Evolutionary conservation across 2,329 filamentous ascomycete species (phyloP), one percentile per base, ranked within the genome.

Genomic region (Dactylella cylindrospora): DNA sequence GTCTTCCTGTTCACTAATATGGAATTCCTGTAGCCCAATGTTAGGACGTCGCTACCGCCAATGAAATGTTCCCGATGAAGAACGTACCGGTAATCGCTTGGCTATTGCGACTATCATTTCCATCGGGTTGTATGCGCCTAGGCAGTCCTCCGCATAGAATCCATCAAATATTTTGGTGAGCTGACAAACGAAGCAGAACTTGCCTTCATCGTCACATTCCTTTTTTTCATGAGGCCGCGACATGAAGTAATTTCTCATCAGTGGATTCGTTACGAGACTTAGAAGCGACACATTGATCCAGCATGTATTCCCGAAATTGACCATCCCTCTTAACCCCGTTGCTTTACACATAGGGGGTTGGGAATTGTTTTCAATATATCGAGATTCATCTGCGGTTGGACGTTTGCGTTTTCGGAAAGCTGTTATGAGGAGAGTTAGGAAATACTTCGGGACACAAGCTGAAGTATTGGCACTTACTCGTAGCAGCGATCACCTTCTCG

Each of bases 261-360:
- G 80, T 0, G 91, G 91, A 70, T 97, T 96, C 75, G 96, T 91
- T 50, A 97, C 81, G 68, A 98, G 84, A 53, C 86, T 90, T 73
- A 97, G 93, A 12, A 98, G 78, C 40, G 97, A 90, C 23, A 96
- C 91, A 68, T 93, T 95, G 79, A 97, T 91, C 74, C 96, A 98
- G 76, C 91, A 98, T 8, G 93, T 97, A 57, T 94, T 90, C n/a
- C 91, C 93, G 72, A 95, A 91, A 70, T 97, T 98, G 74, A 95
- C 96, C 62, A 98, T 85, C 25, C 91, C 91, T 28, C 93, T 84
- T 31, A 96, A 81, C 7, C 93, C 57, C 19, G 86, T 90, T 13
- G 89, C 90, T 53, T 88, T 84, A 71, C 91, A 96, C 9, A 89
- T 86, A 5, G 88, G 84, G 54, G 84, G 81, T 22, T 81, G 84